A percentile compares a stretch with the other conserved stretches of the same genome.
phyloP scores from a whole-genome alignment of 2,329 filamentous ascomycete genomes.

The Allantophomopsis lycopodina region DNA sequence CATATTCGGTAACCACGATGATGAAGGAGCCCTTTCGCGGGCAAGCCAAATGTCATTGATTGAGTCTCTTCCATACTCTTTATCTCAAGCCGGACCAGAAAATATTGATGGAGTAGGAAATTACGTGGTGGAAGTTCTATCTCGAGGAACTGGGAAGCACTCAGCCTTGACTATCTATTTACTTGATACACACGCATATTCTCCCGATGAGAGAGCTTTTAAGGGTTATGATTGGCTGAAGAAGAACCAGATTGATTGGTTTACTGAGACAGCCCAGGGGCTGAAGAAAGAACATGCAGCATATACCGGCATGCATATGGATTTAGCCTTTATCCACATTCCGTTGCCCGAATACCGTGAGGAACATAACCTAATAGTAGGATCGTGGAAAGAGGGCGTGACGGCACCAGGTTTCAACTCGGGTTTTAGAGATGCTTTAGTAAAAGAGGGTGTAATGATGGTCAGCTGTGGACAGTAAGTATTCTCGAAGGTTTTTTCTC shows the following conservation, averaged over 20 bases:
- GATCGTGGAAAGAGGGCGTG: slow-evolving; percentile 67
- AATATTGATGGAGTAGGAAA: slow-evolving; percentile 87
- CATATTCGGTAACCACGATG: slow-evolving; percentile 97
- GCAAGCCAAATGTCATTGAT: slow-evolving; percentile 73
- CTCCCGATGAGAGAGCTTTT: slow-evolving; percentile 75
- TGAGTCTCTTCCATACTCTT: slow-evolving; percentile 75
- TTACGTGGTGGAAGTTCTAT: slow-evolving; percentile 83
- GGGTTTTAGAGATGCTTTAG: slow-evolving; percentile 80
- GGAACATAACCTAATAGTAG: slow-evolving; percentile 43
- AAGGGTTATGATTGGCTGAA: slow-evolving; percentile 98
- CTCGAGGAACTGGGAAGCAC: slow-evolving; percentile 65
- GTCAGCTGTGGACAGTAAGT: slow-evolving; percentile 84
- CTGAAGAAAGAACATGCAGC: slow-evolving; percentile 67
- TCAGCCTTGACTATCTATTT: slow-evolving; percentile 91
- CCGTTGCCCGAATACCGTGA: slow-evolving; percentile 80
- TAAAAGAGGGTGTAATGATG: slow-evolving; percentile 73
- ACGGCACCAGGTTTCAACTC: slow-evolving; percentile 86
- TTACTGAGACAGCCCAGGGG: slow-evolving; percentile 60
- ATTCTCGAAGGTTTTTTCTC: background rate
- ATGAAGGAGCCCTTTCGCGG: slow-evolving; percentile 66
- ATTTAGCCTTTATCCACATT: slow-evolving; percentile 95
- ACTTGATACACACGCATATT: slow-evolving; percentile 85
- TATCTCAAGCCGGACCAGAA: slow-evolving; percentile 71
- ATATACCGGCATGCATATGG: slow-evolving; percentile 87
- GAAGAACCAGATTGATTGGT: slow-evolving; percentile 88